Conservation (phyloP, 352 stramenopile genomes). For the Phytophthora podocarpi region DNA sequence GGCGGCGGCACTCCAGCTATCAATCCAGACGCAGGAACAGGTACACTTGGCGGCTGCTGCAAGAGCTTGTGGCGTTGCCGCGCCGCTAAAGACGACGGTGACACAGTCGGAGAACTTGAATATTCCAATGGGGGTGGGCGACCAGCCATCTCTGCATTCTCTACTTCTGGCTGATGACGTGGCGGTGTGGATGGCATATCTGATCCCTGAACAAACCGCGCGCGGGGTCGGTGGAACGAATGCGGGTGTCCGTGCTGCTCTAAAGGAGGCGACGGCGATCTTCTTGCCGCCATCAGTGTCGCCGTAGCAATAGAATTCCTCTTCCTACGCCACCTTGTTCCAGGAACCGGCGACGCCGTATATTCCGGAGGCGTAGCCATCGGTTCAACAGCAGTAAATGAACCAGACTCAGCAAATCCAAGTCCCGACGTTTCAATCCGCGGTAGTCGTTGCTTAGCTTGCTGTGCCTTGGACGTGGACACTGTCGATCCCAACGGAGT, state of each 20-base stretch:
- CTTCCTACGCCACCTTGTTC: slow-evolving; percentile 50
- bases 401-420: slow-evolving; percentile 11
- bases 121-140: slow-evolving; percentile 37
- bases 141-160: slow-evolving; percentile 1
- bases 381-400: not conserved
- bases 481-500: slow-evolving; percentile 7
- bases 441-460: slow-evolving; percentile 26
- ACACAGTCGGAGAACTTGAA: slow-evolving; percentile 35
- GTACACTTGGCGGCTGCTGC: slow-evolving; percentile 17
- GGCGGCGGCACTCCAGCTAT: slow-evolving; percentile 8
- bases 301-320: slow-evolving; percentile 55
- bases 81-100: slow-evolving; percentile 30
- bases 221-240: slow-evolving; percentile 31
- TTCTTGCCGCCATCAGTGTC: slow-evolving; percentile 16
- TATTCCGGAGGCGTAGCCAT: slow-evolving; percentile 50
- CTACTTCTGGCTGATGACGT: slow-evolving; percentile 6
- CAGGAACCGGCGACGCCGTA: slow-evolving; percentile 58
- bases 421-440: slow-evolving; percentile 41
- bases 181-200: slow-evolving; percentile 13
- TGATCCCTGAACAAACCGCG: slow-evolving; percentile 23
- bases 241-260: slow-evolving; percentile 12
- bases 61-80: slow-evolving; percentile 31
- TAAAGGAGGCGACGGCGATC: slow-evolving; percentile 26
- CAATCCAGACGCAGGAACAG: slow-evolving; percentile 1
- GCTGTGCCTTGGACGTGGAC: slow-evolving; percentile 11